A percentile compares a stretch with the other conserved stretches of the same genome.
Evolutionary conservation across 257 asterid genomes (phyloP).

Genomic region (Sherardia arvensis): DNA sequence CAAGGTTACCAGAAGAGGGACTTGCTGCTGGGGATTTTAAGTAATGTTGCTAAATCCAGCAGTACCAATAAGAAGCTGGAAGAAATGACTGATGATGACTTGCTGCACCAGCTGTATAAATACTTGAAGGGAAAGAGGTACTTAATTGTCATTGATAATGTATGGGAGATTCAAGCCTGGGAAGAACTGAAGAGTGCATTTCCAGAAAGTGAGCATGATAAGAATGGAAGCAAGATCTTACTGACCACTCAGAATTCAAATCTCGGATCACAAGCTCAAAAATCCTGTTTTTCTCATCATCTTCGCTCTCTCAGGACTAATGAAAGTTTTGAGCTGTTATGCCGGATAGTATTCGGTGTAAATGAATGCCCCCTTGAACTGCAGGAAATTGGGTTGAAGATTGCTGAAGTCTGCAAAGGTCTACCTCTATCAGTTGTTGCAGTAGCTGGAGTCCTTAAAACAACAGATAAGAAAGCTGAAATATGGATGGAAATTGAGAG

Average conservation of each 20-base stretch:
- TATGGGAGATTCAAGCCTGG: neutral
- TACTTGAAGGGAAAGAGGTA: neutral
- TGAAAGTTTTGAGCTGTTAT: conserved; percentile 12
- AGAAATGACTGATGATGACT: neutral
- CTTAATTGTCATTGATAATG: neutral
- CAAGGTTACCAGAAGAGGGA: conserved; percentile 3
- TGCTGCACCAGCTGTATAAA: neutral
- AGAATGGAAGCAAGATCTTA: neutral
- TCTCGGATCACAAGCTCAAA: neutral
- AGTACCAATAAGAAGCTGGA: neutral
- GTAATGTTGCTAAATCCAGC: neutral
- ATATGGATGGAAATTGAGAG: conserved; percentile 7
- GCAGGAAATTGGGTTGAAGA: neutral
- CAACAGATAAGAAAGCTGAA: neutral
- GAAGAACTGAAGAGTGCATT: neutral
- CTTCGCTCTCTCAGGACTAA: neutral
- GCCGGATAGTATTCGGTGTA: neutral
- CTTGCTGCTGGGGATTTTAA: conserved; percentile 2
- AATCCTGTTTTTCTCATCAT: neutral
- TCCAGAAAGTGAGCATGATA: neutral
- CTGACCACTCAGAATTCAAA: neutral
- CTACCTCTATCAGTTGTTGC: conserved; percentile 14
- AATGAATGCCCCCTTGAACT: conserved; percentile 1
- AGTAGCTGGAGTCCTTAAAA: conserved; percentile 10
- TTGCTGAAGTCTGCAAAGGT: conserved; percentile 10